These are phyloP conservation scores for Termitomyces heimii DNA, from an alignment of 768 basidiomycete species.

Conservation along the genomic window DNA sequence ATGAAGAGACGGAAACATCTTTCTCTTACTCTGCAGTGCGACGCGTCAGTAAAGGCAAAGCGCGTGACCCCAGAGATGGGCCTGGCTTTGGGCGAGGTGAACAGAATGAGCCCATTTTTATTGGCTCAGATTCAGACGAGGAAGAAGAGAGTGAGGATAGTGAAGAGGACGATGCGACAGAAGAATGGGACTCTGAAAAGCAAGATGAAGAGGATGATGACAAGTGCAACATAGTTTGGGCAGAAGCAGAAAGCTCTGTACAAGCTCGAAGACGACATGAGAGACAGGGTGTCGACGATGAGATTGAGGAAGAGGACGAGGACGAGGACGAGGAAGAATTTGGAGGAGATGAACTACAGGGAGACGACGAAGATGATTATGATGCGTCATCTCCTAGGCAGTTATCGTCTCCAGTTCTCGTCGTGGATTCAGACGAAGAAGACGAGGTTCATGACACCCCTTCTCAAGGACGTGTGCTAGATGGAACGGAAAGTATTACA, in stretches of 20 bases:
- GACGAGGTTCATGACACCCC: slow-evolving; percentile 3
- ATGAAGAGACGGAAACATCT: slow-evolving; percentile 41
- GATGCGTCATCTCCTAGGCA: not conserved
- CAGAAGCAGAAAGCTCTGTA: slow-evolving; percentile 20
- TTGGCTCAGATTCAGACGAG: slow-evolving; percentile 30
- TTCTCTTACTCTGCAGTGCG: slow-evolving; percentile 49
- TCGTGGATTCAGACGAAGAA: slow-evolving; percentile 22
- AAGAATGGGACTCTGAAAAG: slow-evolving; percentile 15
- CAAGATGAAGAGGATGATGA: slow-evolving; percentile 21
- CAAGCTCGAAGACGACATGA: slow-evolving; percentile 17
- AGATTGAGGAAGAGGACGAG: slow-evolving; percentile 17
- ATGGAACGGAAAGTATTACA: slow-evolving; percentile 9
- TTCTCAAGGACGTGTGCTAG: slow-evolving; percentile 1
- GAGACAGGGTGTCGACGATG: slow-evolving; percentile 12
- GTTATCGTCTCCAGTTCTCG: slow-evolving; percentile 13
- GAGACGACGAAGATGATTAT: slow-evolving; percentile 12
- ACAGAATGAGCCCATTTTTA: slow-evolving; percentile 41
- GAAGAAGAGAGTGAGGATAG: slow-evolving; percentile 19
- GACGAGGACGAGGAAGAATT: not conserved
- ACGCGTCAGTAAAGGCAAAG: slow-evolving; percentile 50
- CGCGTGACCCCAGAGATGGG: slow-evolving; percentile 55
- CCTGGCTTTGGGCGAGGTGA: slow-evolving; percentile 40
- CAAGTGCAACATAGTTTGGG: slow-evolving; percentile 9
- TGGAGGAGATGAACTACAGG: not conserved
- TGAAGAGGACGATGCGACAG: slow-evolving; percentile 17